Base-by-base conservation (phyloP, 1,284 basidiomycete species). In the Melampsora americana region DNA sequence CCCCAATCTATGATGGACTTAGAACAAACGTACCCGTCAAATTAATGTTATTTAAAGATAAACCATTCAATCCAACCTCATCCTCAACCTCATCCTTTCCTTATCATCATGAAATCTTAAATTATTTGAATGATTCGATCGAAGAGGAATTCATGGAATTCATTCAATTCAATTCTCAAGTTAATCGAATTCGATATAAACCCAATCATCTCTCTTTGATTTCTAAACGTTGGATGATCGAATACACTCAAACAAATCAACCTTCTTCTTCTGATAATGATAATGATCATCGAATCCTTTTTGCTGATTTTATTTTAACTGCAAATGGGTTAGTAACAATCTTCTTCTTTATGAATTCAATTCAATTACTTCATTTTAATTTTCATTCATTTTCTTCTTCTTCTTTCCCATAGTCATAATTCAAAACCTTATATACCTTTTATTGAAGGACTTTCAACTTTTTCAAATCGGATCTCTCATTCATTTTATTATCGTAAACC, bases 1-100 rank as follows among this genome's bases (percentile, higher is more conserved):
- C 80, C 6, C 79, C 81, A 11, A 82, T 83, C 79, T 82, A 82
- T 66, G 80, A 81, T 32, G 82, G 81, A 3, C 64, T 83, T 42
- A 62, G 80, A 2, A 83, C 82, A 12, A 83, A 83, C 68, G 77
- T 83, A 18, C 78, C 82, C 1, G 79, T 77, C 39, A 79, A 82
- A 42, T 66, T 83, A 0, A 83, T 83, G 82, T 67, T 77, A 18
- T 83, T 77, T 70, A 77, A 80, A 1, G 79, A 80, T 44, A 26
- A 35, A 4, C 81, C 81, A 1, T 82, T 80, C 42, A 20, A 12
- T 0, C 0, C 16, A 0, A 28, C 18, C 0, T 78, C 77, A 2
- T 26, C 59, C 9, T 65, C 80, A 30, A 83, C 80, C 66, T 26
- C 59, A 16, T 65, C 80, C 26, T 83, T 81, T 68, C 81, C 80